A percentile compares a stretch with the other conserved stretches of the same genome.
Conservation (phyloP, 2,329 filamentous ascomycete species). For the Phyllosticta citriasiana region DNA sequence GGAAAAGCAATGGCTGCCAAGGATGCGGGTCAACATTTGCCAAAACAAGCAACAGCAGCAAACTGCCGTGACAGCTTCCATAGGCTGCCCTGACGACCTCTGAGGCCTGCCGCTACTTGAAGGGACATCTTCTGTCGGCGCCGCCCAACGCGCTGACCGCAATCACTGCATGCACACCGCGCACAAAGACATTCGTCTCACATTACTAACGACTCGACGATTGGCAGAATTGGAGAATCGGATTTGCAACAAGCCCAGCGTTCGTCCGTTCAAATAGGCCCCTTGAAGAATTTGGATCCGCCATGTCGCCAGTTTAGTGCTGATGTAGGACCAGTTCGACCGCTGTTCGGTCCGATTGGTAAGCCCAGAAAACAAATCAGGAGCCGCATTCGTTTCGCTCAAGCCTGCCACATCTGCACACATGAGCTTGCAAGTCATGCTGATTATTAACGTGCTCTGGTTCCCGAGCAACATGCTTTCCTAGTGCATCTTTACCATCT, state of each 20-base stretch:
- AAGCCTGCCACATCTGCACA: neutral
- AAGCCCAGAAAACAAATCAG: neutral
- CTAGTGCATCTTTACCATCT: neutral
- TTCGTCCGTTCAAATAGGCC: neutral
- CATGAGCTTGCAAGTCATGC: neutral
- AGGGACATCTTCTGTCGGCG: neutral
- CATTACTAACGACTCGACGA: neutral
- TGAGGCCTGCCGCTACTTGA: neutral
- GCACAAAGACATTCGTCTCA: neutral
- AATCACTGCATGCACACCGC: neutral
- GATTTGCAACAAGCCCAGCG: neutral
- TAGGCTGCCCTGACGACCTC: neutral
- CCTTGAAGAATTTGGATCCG: neutral
- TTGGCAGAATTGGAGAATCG: neutral
- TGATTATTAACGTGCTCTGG: neutral
- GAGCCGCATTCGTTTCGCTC: neutral
- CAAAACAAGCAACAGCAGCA: neutral
- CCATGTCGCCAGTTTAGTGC: neutral
- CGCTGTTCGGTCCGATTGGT: neutral
- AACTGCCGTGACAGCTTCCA: neutral
- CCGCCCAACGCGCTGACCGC: neutral
- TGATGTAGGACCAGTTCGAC: neutral
- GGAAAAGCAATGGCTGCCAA: neutral
- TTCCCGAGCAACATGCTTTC: neutral
- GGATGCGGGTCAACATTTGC: neutral